Conservation (phyloP, 306 rosid species). For the Malus sieversii region DNA sequence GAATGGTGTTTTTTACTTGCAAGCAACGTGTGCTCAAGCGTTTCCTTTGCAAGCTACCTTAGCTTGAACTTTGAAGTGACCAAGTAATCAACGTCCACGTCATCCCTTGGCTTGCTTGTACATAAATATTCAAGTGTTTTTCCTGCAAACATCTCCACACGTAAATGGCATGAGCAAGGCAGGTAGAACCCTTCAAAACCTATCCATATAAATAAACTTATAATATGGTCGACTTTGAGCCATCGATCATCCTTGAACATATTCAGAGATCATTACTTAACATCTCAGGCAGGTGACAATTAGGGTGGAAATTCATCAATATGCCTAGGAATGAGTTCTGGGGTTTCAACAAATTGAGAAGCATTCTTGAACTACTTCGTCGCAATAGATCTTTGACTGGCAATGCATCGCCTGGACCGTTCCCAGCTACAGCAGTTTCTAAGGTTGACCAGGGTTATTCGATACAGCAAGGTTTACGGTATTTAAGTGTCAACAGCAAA, state of each 20-base stretch:
- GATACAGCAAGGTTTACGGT: constrained; percentile 16
- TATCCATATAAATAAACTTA: background rate
- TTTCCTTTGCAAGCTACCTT: too few species aligned
- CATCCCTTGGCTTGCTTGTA: background rate
- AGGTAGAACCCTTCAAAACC: background rate
- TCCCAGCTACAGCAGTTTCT: constrained; percentile 5
- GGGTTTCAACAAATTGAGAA: constrained; percentile 26
- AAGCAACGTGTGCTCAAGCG: too few species aligned
- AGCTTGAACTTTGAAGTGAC: too few species aligned
- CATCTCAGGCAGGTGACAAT: background rate
- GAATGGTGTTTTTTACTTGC: too few species aligned
- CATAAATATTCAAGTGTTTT: background rate
- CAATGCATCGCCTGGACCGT: constrained; percentile 2
- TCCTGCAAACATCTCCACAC: background rate
- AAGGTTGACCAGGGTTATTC: constrained; percentile 7
- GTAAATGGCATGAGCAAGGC: background rate
- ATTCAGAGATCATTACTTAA: background rate
- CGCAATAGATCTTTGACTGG: background rate
- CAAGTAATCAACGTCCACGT: background rate
- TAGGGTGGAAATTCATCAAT: background rate
- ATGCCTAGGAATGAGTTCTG: constrained; percentile 32
- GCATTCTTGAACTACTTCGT: constrained; percentile 15
- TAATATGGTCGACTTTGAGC: background rate
- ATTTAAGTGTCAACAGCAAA: constrained; percentile 22
- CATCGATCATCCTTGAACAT: background rate